These are phyloP conservation scores for Rhizomucor pusillus DNA, from an alignment of 371 early-diverging fungal species.

Conservation along the genomic window DNA sequence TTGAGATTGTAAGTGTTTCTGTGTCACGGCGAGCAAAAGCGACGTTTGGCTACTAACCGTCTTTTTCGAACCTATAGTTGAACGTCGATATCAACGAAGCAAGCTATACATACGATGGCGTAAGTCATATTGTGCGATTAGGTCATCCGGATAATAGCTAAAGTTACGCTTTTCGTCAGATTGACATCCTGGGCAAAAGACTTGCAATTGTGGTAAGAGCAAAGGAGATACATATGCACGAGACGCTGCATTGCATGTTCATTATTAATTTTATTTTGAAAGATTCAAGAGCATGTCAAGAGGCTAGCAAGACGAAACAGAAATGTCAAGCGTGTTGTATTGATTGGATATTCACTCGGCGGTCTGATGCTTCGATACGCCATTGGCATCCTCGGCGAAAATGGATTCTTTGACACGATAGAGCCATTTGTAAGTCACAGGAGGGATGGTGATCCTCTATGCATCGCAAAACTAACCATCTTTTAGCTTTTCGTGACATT, in stretches of 20 bases:
- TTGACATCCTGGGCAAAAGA: slow-evolving; percentile 66
- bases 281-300: slow-evolving; percentile 19
- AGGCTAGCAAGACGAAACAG: slow-evolving; percentile 5
- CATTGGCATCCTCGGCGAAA: slow-evolving; percentile 60
- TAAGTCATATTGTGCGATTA: neutral
- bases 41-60: neutral
- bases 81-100: slow-evolving; percentile 53
- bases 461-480: slow-evolving; percentile 11
- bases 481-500: slow-evolving; percentile 61
- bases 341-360: slow-evolving; percentile 82
- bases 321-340: slow-evolving; percentile 56
- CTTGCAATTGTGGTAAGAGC: slow-evolving; percentile 37
- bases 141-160: neutral
- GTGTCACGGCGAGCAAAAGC: neutral
- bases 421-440: slow-evolving; percentile 45
- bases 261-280: neutral
- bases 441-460: neutral
- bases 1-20: slow-evolving; percentile 29
- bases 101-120: slow-evolving; percentile 64
- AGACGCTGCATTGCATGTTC: neutral
- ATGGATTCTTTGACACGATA: slow-evolving; percentile 54
- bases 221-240: neutral
- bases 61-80: slow-evolving; percentile 30
- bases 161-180: slow-evolving; percentile 2
- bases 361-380: slow-evolving; percentile 76